These are phyloP conservation scores for Ophiobolus disseminans DNA, from an alignment of 2,329 filamentous ascomycete genomes.

Conservation along the genomic window DNA sequence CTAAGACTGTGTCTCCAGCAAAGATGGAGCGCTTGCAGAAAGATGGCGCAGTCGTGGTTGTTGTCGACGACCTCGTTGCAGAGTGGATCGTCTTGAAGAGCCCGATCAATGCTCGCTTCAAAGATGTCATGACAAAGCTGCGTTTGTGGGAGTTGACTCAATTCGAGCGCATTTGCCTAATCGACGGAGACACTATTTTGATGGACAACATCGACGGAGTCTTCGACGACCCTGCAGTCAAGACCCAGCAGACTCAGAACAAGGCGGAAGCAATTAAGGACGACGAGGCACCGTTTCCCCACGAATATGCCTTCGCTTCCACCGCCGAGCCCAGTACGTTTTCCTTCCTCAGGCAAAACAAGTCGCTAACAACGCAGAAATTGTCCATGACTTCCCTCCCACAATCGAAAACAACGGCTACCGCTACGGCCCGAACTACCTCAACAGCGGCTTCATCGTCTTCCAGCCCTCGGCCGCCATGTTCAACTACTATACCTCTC, in stretches of 20 bases:
- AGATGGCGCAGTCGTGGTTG: slow-evolving; percentile 48
- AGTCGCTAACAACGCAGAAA: slow-evolving; percentile 30
- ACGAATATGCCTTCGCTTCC: slow-evolving; percentile 33
- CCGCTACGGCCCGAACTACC: slow-evolving; percentile 27
- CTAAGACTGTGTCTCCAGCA: slow-evolving; percentile 39
- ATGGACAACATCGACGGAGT: slow-evolving; percentile 36
- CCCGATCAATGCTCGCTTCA: slow-evolving; percentile 3
- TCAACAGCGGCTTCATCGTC: slow-evolving; percentile 46
- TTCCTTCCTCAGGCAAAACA: slow-evolving; percentile 34
- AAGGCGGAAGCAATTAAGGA: slow-evolving; percentile 16
- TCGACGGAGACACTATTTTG: slow-evolving; percentile 46
- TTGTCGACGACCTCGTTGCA: slow-evolving; percentile 24
- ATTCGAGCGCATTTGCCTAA: slow-evolving; percentile 39
- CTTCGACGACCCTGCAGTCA: slow-evolving; percentile 38
- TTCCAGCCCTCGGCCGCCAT: slow-evolving; percentile 30
- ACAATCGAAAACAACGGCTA: neutral
- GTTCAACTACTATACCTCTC: slow-evolving; percentile 33
- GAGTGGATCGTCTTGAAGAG: slow-evolving; percentile 25
- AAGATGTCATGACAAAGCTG: slow-evolving; percentile 48
- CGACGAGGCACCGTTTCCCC: slow-evolving; percentile 23
- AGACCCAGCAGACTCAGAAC: slow-evolving; percentile 31
- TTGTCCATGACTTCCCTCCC: slow-evolving; percentile 27
- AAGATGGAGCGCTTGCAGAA: slow-evolving; percentile 44
- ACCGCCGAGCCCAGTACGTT: slow-evolving; percentile 1
- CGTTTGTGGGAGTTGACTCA: slow-evolving; percentile 45